Evolutionary conservation across 805 yeast genomes (phyloP).

Genomic region (Brettanomyces nanus): DNA sequence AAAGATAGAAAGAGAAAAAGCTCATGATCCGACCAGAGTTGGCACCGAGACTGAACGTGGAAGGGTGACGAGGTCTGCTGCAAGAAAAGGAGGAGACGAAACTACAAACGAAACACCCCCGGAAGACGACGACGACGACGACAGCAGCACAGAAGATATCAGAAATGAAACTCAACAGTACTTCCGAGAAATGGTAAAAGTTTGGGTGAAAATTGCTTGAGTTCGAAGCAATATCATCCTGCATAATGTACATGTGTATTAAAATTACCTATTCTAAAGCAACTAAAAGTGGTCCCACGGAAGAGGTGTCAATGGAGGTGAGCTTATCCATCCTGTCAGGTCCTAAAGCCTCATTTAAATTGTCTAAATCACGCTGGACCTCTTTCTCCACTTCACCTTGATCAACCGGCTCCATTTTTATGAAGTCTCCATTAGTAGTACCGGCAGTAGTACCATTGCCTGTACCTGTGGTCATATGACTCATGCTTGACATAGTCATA

Average conservation of each 20-base stretch:
- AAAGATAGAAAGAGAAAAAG: constrained; percentile 4
- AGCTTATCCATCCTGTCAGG: constrained; percentile 2
- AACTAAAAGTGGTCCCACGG: constrained; percentile 8
- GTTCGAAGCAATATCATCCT: constrained; percentile 1
- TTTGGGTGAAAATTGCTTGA: constrained; percentile 34
- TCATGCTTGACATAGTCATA: constrained; percentile 3
- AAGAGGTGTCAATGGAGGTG: constrained; percentile 5
- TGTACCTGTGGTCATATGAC: constrained; percentile 2
- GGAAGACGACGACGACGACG: neutral
- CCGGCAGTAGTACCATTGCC: constrained; percentile 1
- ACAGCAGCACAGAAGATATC: neutral
- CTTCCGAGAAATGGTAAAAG: constrained; percentile 26
- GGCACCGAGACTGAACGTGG: constrained; percentile 1
- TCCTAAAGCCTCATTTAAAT: constrained; percentile 8
- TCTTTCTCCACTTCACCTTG: constrained; percentile 5
- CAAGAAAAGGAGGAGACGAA: no score
- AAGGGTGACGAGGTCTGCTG: neutral
- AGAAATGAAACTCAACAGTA: constrained; percentile 8
- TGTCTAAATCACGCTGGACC: constrained; percentile 9
- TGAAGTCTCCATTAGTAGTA: constrained; percentile 7
- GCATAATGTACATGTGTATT: neutral
- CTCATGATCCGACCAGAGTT: constrained; percentile 1
- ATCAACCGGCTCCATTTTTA: constrained; percentile 13
- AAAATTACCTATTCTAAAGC: constrained; percentile 4
- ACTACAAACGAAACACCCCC: neutral